Evolutionary conservation across 805 yeast species (phyloP), one percentile per base, ranked within the genome.

Genomic region (Ogataea zsoltii): DNA sequence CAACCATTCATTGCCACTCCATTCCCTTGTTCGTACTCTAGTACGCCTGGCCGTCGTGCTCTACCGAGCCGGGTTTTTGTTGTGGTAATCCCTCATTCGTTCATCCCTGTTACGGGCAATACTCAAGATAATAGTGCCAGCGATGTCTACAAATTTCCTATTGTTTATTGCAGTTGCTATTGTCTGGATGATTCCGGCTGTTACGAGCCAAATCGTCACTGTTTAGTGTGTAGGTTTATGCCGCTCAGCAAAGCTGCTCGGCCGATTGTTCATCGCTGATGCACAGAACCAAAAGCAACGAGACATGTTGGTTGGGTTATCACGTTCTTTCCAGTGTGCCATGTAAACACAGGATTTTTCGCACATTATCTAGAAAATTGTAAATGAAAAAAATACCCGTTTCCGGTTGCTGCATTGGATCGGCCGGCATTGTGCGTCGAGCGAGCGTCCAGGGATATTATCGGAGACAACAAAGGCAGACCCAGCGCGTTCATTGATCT

Each of bases 361-460:
- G 16, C 35, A 33, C 35, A n/a, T 13, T 18, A 16, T 13, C 35
- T 33, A 28, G 14, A 28, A 28, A 28, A 25, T 7, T 11, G 28
- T 28, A 28, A 28, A 28, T 25, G 28, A 12, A 28, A 28, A 31
- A 31, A 31, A 14, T 7, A 10, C 18, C 18, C 5, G 32, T 37
- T 37, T 37, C 40, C 40, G 40, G 40, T 26, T 16, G 17, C 31
- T 28, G 40, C 26, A 36, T 25, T 25, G 40, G 40, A 37, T 37
- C 40, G 40, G 40, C 40, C 40, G 40, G 40, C 40, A 37, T 26
- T 30, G 40, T 17, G 32, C 40, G 28, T 37, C 40, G 40, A 37
- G 40, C 32, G 16, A 28, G 32, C 16, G 32, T 26, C 16, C 17
- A 18, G 23, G 32, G 40, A 37, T 37, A 37, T 16, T 37, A 37